phyloP scores from a whole-genome alignment of 306 rosid species.

The Cucumis sativus region Cucumber_9930_V3 NC_026661.2:10086001-10086500 shows the following conservation, averaged over 20 bases:
- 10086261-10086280: neutral
- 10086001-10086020: slow-evolving; percentile 16
- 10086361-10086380: neutral
- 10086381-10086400: neutral
- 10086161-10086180: neutral
- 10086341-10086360: neutral
- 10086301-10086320: neutral
- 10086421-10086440: neutral
- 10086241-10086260: neutral
- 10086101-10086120: slow-evolving; percentile 48
- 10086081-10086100: slow-evolving; percentile 38
- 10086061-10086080: slow-evolving; percentile 60
- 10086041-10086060: slow-evolving; percentile 47
- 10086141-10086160: neutral
- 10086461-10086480: neutral
- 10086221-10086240: neutral
- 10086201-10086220: no score
- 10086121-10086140: slow-evolving; percentile 6
- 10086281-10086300: slow-evolving; percentile 3
- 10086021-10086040: slow-evolving; percentile 42
- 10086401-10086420: neutral
- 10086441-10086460: neutral
- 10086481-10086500: neutral
- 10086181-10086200: neutral
- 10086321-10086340: neutral